Evolutionary conservation across 768 basidiomycete species (phyloP).

Genomic region (Tubosaeta sp.): DNA sequence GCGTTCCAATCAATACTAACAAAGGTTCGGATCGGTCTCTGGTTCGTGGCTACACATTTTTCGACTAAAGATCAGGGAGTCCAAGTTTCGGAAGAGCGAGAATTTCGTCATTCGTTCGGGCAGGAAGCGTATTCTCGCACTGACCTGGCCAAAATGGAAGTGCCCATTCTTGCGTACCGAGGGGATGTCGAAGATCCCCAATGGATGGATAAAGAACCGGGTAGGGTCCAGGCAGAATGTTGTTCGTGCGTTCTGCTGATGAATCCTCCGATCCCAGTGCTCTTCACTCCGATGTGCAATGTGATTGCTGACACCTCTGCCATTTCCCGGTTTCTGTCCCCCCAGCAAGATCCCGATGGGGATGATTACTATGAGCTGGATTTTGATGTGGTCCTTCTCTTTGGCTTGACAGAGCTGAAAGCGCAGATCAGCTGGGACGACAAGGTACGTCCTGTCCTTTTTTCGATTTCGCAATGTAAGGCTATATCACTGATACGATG

Average conservation of each 20-base stretch:
- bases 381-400: constrained; percentile 35
- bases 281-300: constrained; percentile 6
- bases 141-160: not conserved
- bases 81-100: constrained; percentile 18
- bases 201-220: not conserved
- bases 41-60: not conserved
- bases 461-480: not conserved
- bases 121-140: not conserved
- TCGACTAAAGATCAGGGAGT: constrained; percentile 3
- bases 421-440: constrained; percentile 43
- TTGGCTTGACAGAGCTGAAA: constrained; percentile 43
- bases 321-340: not conserved
- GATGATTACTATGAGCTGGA: constrained; percentile 14
- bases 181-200: constrained; percentile 5
- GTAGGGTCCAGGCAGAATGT: not conserved
- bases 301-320: constrained; percentile 11
- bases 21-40: constrained; percentile 16
- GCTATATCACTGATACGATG: too few relatives aligned
- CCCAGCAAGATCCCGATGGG: not conserved
- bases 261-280: not conserved
- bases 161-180: constrained; percentile 15
- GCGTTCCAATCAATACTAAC: constrained; percentile 36
- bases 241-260: not conserved
- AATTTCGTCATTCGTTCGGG: constrained; percentile 13
- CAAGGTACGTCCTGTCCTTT: constrained; percentile 3